Evolutionary conservation across 2,329 filamentous ascomycete genomes (phyloP).

Genomic region (Xylariaceae sp.): DNA sequence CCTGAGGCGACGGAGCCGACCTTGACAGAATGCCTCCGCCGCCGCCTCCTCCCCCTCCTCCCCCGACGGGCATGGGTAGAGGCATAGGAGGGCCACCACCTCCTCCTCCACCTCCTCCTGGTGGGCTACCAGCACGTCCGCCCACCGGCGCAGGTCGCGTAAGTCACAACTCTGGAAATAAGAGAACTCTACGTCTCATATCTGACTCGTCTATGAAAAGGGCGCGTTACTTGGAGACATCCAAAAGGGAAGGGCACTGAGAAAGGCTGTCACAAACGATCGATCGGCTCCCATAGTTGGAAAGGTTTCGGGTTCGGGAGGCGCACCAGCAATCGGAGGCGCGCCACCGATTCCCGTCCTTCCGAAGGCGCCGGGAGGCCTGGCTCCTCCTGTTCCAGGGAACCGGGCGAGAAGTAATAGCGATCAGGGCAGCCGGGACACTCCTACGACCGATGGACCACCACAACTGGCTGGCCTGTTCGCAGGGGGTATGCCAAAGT

Average conservation of each 20-base stretch:
- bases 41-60: slow-evolving; percentile 67
- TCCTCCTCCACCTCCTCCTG: slow-evolving; percentile 61
- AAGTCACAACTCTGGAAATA: slow-evolving; percentile 31
- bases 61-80: slow-evolving; percentile 40
- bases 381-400: slow-evolving; percentile 66
- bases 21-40: slow-evolving; percentile 44
- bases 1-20: neutral
- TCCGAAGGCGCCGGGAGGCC: slow-evolving; percentile 43
- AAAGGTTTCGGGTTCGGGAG: slow-evolving; percentile 40
- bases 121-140: slow-evolving; percentile 53
- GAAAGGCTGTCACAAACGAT: slow-evolving; percentile 87
- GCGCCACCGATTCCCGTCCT: slow-evolving; percentile 76
- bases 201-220: slow-evolving; percentile 52
- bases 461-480: slow-evolving; percentile 86
- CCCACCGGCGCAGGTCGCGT: slow-evolving; percentile 55
- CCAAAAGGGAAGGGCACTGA: slow-evolving; percentile 69
- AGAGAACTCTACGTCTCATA: neutral
- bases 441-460: slow-evolving; percentile 40
- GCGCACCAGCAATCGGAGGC: slow-evolving; percentile 60
- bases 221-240: slow-evolving; percentile 86
- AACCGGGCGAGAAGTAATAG: slow-evolving; percentile 80
- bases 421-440: slow-evolving; percentile 54
- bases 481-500: slow-evolving; percentile 89
- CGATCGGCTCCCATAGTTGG: slow-evolving; percentile 73
- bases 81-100: slow-evolving; percentile 60